A percentile compares a stretch with the other conserved stretches of the same genome.
These are phyloP conservation scores for Tetragonia tetragonoides DNA, from an alignment of 148 eudicot species.

Conservation along the genomic window DNA sequence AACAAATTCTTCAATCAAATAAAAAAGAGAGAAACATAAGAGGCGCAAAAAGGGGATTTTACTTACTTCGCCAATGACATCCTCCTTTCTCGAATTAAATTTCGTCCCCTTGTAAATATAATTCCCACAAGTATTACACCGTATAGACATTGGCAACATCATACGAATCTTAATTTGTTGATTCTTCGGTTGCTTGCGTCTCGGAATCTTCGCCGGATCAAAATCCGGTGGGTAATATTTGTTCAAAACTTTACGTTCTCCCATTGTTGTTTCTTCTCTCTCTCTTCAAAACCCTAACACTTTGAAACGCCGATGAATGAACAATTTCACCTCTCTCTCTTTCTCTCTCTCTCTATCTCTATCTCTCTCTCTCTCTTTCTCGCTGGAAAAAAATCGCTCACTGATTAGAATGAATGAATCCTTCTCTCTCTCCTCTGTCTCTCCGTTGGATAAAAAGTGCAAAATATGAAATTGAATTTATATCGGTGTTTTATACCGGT, in stretches of 20 bases:
- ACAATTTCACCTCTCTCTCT: too few relatives aligned
- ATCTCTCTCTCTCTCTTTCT: too few relatives aligned
- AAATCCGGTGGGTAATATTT: slow-evolving; percentile 94
- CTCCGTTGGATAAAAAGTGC: too few relatives aligned
- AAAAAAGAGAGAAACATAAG: too few relatives aligned
- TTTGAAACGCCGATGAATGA: too few relatives aligned
- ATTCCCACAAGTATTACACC: slow-evolving; percentile 79
- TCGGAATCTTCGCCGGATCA: slow-evolving; percentile 85
- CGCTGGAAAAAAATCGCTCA: too few relatives aligned
- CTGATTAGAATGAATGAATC: too few relatives aligned
- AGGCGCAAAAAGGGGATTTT: too few relatives aligned
- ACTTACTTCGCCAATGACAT: slow-evolving; percentile 71
- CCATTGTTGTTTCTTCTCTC: slow-evolving; percentile 44
- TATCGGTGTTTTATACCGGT: too few relatives aligned
- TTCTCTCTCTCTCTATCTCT: too few relatives aligned
- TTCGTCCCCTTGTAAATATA: slow-evolving; percentile 89
- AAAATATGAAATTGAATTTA: too few relatives aligned
- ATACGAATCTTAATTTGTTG: slow-evolving; percentile 82
- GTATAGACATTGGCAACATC: slow-evolving; percentile 95
- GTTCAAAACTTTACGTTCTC: slow-evolving; percentile 81
- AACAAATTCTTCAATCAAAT: not conserved
- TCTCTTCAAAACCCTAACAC: not conserved
- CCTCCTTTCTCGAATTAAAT: slow-evolving; percentile 77
- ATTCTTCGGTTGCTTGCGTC: slow-evolving; percentile 69
- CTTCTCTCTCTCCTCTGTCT: too few relatives aligned